phyloP scores from a whole-genome alignment of 176 grass and related monocot genomes.

The Lolium rigidum region DNA sequence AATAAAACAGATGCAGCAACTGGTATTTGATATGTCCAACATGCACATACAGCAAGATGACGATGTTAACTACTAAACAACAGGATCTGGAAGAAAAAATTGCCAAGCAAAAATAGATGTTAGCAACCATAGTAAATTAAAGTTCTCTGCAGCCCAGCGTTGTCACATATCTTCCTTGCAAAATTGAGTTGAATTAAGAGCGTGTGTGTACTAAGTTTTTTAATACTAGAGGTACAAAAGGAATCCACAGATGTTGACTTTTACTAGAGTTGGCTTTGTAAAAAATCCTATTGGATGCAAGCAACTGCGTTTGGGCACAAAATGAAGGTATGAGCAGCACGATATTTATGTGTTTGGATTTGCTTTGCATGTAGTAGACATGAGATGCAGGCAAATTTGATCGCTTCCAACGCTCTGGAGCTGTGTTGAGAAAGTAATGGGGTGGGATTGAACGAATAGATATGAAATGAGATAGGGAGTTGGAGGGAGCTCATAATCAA shows the following conservation, averaged over 20 bases:
- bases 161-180: constrained; percentile 4
- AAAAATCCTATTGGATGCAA: constrained; percentile 4
- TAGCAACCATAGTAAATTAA: not conserved
- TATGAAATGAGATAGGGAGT: too few species aligned
- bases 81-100: constrained; percentile 16
- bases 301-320: constrained; percentile 7
- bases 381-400: not conserved
- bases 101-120: constrained; percentile 7
- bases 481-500: too few species aligned
- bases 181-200: not conserved
- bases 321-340: not conserved
- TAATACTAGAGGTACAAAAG: not conserved
- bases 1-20: constrained; percentile 41
- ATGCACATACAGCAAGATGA: not conserved
- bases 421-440: not conserved
- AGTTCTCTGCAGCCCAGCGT: not conserved
- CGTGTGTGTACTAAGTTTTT: not conserved
- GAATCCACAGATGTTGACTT: not conserved
- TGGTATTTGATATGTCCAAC: constrained; percentile 7
- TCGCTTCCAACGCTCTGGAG: not conserved
- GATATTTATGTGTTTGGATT: constrained; percentile 16
- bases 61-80: constrained; percentile 9
- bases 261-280: not conserved
- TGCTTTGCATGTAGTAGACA: not conserved
- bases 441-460: not conserved